These are phyloP conservation scores for Hypoxylon crocopeplum DNA, from an alignment of 495 filamentous ascomycete genomes.

Conservation along the genomic window DNA sequence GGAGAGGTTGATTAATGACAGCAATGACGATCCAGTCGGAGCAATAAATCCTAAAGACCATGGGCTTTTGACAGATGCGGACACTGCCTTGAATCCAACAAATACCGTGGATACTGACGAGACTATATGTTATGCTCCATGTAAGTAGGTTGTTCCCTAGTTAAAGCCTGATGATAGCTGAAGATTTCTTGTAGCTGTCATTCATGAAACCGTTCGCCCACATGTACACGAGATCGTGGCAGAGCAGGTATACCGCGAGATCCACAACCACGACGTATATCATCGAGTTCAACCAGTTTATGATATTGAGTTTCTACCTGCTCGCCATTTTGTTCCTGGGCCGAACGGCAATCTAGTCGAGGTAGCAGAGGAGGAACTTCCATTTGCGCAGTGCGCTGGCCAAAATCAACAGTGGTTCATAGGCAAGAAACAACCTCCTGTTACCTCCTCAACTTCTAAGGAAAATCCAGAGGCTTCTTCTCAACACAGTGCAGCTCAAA, in stretches of 20 bases:
- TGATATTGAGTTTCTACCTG: conserved; percentile 50
- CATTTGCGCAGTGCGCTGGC: conserved; percentile 1
- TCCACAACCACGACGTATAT: conserved; percentile 61
- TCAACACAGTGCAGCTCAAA: neutral
- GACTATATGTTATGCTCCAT: conserved; percentile 37
- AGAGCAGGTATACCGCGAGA: conserved; percentile 60
- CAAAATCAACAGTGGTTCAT: conserved; percentile 12
- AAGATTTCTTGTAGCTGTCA: conserved; percentile 51
- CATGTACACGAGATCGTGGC: conserved; percentile 55
- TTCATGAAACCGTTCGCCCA: conserved; percentile 58
- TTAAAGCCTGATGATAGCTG: neutral
- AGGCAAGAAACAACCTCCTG: neutral
- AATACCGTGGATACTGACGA: conserved; percentile 25
- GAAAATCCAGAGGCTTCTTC: no score
- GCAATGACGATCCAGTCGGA: neutral
- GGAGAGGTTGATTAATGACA: no score
- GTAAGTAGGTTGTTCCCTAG: conserved; percentile 16
- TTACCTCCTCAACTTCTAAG: neutral
- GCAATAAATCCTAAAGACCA: neutral
- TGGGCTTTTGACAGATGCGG: neutral
- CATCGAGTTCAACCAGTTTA: conserved; percentile 61
- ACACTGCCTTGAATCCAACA: neutral
- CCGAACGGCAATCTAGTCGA: neutral
- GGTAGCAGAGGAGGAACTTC: conserved; percentile 5
- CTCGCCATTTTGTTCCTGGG: conserved; percentile 29